Conservation (phyloP, 2,329 filamentous ascomycete genomes). For the Cladosporium sphaerospermum region DNA sequence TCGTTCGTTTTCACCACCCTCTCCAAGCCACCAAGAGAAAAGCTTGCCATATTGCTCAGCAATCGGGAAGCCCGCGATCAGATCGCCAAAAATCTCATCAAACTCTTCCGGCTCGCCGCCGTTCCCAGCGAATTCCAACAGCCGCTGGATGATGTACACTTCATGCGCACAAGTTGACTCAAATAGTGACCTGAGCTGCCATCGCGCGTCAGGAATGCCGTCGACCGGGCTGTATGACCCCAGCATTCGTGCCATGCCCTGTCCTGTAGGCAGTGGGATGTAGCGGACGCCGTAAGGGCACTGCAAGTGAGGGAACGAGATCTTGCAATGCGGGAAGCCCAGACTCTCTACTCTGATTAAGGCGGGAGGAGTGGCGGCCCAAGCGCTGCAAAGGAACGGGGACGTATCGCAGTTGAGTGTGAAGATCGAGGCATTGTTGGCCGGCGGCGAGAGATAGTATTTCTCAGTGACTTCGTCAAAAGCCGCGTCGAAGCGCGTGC, state of each 20-base stretch:
- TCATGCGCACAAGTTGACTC: slow-evolving; percentile 8
- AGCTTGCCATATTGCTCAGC: background rate
- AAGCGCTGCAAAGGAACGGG: slow-evolving; percentile 2
- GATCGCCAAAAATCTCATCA: background rate
- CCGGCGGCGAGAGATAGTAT: slow-evolving; percentile 4
- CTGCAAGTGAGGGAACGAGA: background rate
- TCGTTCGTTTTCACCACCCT: background rate
- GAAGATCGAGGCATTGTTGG: slow-evolving; percentile 5
- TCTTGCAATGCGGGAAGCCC: background rate
- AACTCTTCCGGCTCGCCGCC: slow-evolving; percentile 6
- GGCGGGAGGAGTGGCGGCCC: background rate
- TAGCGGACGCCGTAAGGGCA: slow-evolving; percentile 5
- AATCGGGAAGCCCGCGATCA: background rate
- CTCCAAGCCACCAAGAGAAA: slow-evolving; percentile 8
- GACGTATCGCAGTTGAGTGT: slow-evolving; percentile 7
- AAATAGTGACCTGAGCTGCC: slow-evolving; percentile 7
- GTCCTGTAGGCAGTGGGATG: slow-evolving; percentile 1
- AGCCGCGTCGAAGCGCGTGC: slow-evolving; percentile 1
- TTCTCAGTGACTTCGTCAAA: background rate
- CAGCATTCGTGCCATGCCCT: background rate
- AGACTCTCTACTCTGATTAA: slow-evolving; percentile 1
- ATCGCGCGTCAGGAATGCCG: slow-evolving; percentile 1
- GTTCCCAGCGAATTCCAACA: background rate
- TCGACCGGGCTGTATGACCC: slow-evolving; percentile 4
- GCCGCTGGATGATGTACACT: slow-evolving; percentile 2